Percentiles rank a stretch among this genome's conserved stretches.
These are phyloP conservation scores for Corymbia citriodora DNA, from an alignment of 441 rosid species.

Conservation along the genomic window DNA sequence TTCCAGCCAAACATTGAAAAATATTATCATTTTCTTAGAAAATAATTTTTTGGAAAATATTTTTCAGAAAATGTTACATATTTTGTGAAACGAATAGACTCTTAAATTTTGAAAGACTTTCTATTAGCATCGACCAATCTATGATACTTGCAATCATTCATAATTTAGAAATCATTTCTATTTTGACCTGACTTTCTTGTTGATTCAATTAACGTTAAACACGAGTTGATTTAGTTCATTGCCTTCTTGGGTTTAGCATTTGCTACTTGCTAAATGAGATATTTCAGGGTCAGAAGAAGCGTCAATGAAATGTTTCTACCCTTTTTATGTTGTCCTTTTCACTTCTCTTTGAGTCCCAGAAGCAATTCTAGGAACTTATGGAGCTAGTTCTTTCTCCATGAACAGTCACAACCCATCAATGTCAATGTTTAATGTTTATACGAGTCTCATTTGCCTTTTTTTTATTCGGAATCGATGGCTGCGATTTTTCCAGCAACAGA, in stretches of 20 bases:
- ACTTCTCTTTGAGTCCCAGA: neutral
- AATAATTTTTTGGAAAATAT: no score
- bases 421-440: neutral
- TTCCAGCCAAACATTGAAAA: no score
- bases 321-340: neutral
- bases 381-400: neutral
- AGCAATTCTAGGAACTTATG: neutral
- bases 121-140: fast-evolving
- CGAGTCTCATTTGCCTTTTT: neutral
- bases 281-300: neutral
- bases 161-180: no score
- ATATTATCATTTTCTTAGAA: no score
- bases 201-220: no score
- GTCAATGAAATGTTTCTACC: neutral
- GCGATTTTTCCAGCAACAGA: neutral
- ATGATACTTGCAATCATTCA: neutral
- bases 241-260: neutral
- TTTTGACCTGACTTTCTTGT: neutral
- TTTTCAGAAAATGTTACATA: no score
- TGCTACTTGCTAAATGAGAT: neutral
- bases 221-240: neutral
- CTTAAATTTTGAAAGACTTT: neutral
- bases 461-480: neutral
- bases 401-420: neutral
- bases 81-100: no score